A percentile compares a stretch with the other conserved stretches of the same genome.
These are phyloP conservation scores for Heterobasidion irregulare DNA, from an alignment of 1,284 basidiomycete genomes.

Conservation along the genomic window DNA sequence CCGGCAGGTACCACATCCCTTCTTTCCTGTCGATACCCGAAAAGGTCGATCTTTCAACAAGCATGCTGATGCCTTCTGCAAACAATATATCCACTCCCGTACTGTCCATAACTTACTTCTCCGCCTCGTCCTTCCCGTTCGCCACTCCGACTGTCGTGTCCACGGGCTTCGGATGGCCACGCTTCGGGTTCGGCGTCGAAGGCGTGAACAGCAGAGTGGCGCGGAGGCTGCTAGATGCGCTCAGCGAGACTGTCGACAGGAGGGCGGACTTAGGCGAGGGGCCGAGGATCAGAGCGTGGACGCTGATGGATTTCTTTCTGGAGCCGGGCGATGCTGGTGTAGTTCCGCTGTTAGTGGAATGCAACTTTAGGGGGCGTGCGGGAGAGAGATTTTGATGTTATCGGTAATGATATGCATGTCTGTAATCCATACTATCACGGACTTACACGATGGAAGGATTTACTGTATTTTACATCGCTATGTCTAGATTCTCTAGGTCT, in stretches of 20 bases:
- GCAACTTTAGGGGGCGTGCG: constrained; percentile 49
- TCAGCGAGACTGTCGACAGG: constrained; percentile 20
- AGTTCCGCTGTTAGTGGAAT: constrained; percentile 65
- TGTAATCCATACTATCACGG: neutral
- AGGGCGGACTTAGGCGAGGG: constrained; percentile 11
- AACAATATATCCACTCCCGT: constrained; percentile 29
- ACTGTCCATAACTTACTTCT: constrained; percentile 68
- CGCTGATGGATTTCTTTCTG: constrained; percentile 61
- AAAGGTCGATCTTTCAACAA: constrained; percentile 53
- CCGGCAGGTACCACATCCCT: constrained; percentile 65
- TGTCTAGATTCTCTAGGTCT: too few species aligned
- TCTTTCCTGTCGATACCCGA: constrained; percentile 75
- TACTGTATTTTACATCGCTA: too few species aligned
- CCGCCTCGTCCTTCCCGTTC: constrained; percentile 75
- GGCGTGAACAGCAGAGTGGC: constrained; percentile 75
- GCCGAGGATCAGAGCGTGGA: constrained; percentile 58
- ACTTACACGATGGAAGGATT: too few species aligned
- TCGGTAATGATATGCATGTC: neutral
- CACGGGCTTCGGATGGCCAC: constrained; percentile 74
- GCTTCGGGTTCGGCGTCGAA: constrained; percentile 64
- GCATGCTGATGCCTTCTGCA: constrained; percentile 38
- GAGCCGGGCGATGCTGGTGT: constrained; percentile 43
- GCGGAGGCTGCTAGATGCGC: constrained; percentile 55
- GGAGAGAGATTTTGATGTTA: neutral
- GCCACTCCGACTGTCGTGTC: constrained; percentile 65